Evolutionary conservation across 306 rosid species (phyloP), one percentile per base, ranked within the genome.

Genomic region (Comarum palustre): DNA sequence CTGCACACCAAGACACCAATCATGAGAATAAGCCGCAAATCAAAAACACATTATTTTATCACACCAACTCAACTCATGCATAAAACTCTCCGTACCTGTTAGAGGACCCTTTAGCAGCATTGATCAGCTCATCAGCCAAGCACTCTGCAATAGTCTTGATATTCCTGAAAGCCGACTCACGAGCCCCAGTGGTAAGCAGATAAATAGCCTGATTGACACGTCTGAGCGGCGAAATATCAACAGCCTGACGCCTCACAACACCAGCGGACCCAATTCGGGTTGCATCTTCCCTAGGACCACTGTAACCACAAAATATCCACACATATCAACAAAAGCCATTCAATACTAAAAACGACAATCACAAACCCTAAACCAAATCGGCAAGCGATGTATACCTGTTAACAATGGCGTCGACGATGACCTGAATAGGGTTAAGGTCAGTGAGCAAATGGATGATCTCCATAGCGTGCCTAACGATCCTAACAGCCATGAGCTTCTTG

Each of bases 181-280:
- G 73, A 6, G 73, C 73, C 6, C 73, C 73, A 3, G 73, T 69
- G n/a, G 73, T 69, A 11, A 69, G 29, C 4, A 69, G 45, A 32
- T 69, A 69, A 24, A 69, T 69, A 11, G 73, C 73, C 73, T 69
- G 73, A 3, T 69, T 69, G 43, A 69, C 73, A 69, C 73, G 73
- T n/a, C 73, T 48, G 60, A 69, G 57, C 0, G 73, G 73, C 4
- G 73, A 69, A 52, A 69, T 48, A 69, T 69, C 73, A 32, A 69
- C 73, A n/a, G 73, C 73, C 73, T 69, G 73, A 32, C 73, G 73
- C 73, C 73, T 69, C 19, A 69, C 73, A 69, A 50, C 73, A 16
- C 73, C 73, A 32, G 73, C 73, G 11, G 61, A 69, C 46, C 73
- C 73, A 32, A 69, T 69, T 48, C 73, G 61, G 31, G 69, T 74